Base-by-base conservation (phyloP, 2,329 filamentous ascomycete species). In the Tricladium varicosporioides region DNA sequence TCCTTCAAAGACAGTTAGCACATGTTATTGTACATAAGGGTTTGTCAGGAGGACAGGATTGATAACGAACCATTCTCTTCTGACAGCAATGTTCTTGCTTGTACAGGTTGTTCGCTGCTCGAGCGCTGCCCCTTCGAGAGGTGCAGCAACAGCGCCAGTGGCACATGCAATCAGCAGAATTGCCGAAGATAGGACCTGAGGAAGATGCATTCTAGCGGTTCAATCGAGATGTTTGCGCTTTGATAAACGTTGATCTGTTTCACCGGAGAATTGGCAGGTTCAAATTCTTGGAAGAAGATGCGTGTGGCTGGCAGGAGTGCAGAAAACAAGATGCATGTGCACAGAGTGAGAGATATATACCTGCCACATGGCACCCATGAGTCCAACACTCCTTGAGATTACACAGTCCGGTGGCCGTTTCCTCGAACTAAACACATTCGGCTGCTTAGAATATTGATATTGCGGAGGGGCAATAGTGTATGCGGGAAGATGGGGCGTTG, bases 1-100 rank as follows among this genome's bases (percentile, higher is more conserved):
- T 65, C 70, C 70, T 40, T 13, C 36, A 40, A n/a, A 40, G 36
- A 13, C n/a, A 27, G 22, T 27, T 27, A 27, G 22, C 22, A 27
- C 22, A 27, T 27, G 22, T 4, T 27, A 7, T 27, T 27, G 22
- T 27, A 27, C 22, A 27, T 27, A 27, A 27, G 22, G 7, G 22
- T 27, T 27, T 7, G 7, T 27, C 22, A 40, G 36, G n/a, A 40
- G n/a, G 36, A n/a, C 11, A 40, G 9, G 36, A 40, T n/a, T 40
- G n/a, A 40, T 11, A 4, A 40, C 36, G n/a, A 40, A 40, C 36
- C 36, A 40, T 40, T 40, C 36, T 40, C n/a, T 40, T 40, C 36
- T 40, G 36, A 40, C 36, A 11, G n/a, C 11, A 11, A 40, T 40
- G 36, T 40, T 40, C n/a, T 40, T 40, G 36, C 36, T 40, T 11